Conservation (phyloP, 2,329 filamentous ascomycete genomes). For the Trichoderma brevicompactum region DNA sequence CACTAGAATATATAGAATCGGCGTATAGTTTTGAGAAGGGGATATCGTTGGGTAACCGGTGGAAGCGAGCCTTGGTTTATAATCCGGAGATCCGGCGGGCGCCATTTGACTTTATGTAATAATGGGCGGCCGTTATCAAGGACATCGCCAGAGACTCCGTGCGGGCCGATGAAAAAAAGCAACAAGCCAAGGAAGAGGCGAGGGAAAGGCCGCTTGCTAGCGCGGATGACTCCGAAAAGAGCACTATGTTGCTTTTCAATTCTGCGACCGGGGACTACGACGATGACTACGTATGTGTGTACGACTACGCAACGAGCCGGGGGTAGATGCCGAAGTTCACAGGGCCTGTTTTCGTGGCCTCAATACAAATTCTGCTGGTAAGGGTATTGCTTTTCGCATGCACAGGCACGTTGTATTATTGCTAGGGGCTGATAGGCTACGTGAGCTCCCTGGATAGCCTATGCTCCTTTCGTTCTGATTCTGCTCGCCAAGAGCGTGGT, state of each 20-base stretch:
- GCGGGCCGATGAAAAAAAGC: constrained; percentile 11
- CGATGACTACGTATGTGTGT: no score
- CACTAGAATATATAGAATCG: not conserved
- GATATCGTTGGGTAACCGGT: not conserved
- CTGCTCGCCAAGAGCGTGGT: not conserved
- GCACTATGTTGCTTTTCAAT: not conserved
- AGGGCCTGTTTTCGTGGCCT: not conserved
- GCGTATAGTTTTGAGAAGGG: no score
- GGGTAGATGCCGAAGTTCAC: no score
- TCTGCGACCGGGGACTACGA: no score
- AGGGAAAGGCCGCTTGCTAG: no score
- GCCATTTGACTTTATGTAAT: not conserved
- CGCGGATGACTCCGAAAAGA: not conserved
- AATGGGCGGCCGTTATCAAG: not conserved
- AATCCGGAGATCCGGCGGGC: constrained; percentile 21
- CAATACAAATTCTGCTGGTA: not conserved
- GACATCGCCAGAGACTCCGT: not conserved
- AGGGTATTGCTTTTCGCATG: no score
- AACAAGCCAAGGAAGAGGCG: not conserved
- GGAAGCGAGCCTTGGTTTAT: not conserved
- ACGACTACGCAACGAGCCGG: no score
- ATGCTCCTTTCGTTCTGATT: not conserved
- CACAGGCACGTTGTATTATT: not conserved
- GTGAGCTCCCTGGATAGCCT: not conserved
- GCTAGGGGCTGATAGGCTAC: constrained; percentile 7